Evolutionary conservation across 306 rosid species (phyloP).

Genomic region (Medicago truncatula): MtrunA17r5.0-ANR NC_053048.1:43435501-43436000

Average conservation of each 20-base stretch:
- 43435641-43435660: too few relatives aligned
- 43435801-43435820: constrained; percentile 1
- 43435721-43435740: not conserved
- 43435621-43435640: too few relatives aligned
- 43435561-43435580: constrained; percentile 38
- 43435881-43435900: not conserved
- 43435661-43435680: not conserved
- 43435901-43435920: not conserved
- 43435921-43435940: not conserved
- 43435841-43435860: not conserved
- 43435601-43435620: not conserved
- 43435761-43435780: not conserved
- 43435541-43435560: constrained; percentile 35
- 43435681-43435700: not conserved
- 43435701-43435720: too few relatives aligned
- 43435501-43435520: constrained; percentile 52
- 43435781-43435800: not conserved
- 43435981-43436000: not conserved
- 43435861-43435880: not conserved
- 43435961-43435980: not conserved
- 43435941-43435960: not conserved
- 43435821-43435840: constrained; percentile 11
- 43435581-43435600: not conserved
- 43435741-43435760: too few relatives aligned
- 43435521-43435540: constrained; percentile 35